Evolutionary conservation across 345 rosid species (phyloP).

Genomic region (Gossypium stocksii): DNA sequence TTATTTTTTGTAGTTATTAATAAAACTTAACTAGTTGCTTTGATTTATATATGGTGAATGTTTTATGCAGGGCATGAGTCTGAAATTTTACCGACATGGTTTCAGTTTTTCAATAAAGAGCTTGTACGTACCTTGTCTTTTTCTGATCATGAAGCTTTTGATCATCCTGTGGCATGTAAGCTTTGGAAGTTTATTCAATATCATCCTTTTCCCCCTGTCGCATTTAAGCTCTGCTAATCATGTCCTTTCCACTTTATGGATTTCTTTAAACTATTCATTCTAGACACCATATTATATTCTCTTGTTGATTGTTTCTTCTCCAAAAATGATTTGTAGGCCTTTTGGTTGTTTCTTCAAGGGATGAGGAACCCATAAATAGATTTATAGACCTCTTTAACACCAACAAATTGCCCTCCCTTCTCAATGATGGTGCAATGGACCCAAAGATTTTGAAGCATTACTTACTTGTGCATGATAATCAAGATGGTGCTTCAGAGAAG

Average conservation of each 20-base stretch:
- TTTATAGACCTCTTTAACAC: constrained; percentile 85
- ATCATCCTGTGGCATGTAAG: constrained; percentile 98
- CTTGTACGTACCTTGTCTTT: constrained; percentile 65
- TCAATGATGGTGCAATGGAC: constrained; percentile 88
- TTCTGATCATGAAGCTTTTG: constrained; percentile 94
- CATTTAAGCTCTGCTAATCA: background rate
- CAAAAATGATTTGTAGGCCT: constrained; percentile 59
- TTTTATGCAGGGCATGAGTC: constrained; percentile 59
- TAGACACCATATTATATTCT: background rate
- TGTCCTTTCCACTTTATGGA: constrained; percentile 5
- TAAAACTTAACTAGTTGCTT: background rate
- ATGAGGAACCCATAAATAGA: constrained; percentile 72
- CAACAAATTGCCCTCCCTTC: constrained; percentile 70
- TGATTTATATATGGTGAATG: constrained; percentile 10
- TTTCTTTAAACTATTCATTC: background rate
- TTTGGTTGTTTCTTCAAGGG: constrained; percentile 85
- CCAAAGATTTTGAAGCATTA: constrained; percentile 84
- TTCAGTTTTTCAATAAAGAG: constrained; percentile 72
- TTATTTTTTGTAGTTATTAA: background rate
- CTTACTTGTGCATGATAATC: constrained; percentile 88
- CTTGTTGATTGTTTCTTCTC: background rate
- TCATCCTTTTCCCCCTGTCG: background rate
- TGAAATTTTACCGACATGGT: constrained; percentile 78
- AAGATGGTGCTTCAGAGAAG: constrained; percentile 80
- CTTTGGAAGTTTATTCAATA: constrained; percentile 22